Evolutionary conservation across 805 yeast species (phyloP), one percentile per base, ranked within the genome.

Genomic region (Sugiyamaella qingdaonensis): DNA sequence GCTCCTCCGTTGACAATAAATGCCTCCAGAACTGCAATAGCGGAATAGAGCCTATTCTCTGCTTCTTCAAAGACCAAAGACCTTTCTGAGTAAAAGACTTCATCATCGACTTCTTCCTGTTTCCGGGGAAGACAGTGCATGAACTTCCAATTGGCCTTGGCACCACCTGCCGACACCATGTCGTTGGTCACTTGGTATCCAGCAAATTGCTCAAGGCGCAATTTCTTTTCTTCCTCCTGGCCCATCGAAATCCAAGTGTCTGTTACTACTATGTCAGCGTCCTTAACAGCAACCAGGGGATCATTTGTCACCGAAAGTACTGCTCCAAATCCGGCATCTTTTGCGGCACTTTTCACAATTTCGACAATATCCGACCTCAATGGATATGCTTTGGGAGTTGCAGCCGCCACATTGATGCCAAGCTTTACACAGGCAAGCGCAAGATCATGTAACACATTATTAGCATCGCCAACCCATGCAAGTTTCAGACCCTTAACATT

Each of bases 201-300:
- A 13, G 74, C 78, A 68, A 94, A 94, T 71, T 89, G 91, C 64
- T 82, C 75, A 61, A 94, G 74, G 58, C 91, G 87, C 53, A 77
- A 74, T 47, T 68, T 75, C 58, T 82, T 87, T 67, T 91, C 91
- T 3, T 79, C 73, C 69, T 94, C 99, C 74, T 94, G 91, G 53
- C 99, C 99, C 99, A 94, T 94, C 0, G 98, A 92, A 21, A 94
- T 82, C 83, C 96, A 94, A 2, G 99, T 94, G 64, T 94, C 99
- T 13, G 99, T 94, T 44, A 92, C 98, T 34, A 94, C 69, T 39
- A 94, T 77, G 64, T 92, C 81, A 3, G 98, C 89, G 59, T 77
- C 76, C 51, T 77, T 75, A 48, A 89, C 80, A 0, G 97, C 96
- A 24, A 64, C 74, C n/a, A 72, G 63, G 2, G 98, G 94, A 62